These are phyloP conservation scores for Phytophthora tubulina DNA, from an alignment of 352 stramenopile species.

Conservation along the genomic window DNA sequence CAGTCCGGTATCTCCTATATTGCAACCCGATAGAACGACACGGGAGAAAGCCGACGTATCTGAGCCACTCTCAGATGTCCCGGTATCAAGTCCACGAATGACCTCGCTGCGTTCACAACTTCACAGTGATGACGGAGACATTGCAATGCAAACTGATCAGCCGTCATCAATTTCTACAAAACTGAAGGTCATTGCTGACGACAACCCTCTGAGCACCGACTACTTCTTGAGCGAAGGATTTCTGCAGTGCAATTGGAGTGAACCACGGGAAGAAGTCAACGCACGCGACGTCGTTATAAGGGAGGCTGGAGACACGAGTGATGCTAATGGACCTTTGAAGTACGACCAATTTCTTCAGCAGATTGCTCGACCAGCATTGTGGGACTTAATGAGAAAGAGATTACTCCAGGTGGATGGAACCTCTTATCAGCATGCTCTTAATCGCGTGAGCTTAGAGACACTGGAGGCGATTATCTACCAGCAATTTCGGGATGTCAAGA, in stretches of 20 bases:
- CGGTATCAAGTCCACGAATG: not conserved
- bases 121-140: not conserved
- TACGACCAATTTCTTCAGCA: constrained; percentile 41
- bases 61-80: not conserved
- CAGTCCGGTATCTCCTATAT: not conserved
- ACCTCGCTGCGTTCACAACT: not conserved
- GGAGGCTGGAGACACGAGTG: not conserved
- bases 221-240: constrained; percentile 50
- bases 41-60: not conserved
- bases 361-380: constrained; percentile 51
- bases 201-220: constrained; percentile 35
- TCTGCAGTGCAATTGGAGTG: constrained; percentile 39
- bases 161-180: constrained; percentile 12
- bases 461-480: constrained; percentile 61
- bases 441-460: constrained; percentile 49
- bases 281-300: not conserved
- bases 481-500: constrained; percentile 50
- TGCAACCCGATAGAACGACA: not conserved
- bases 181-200: constrained; percentile 21
- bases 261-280: constrained; percentile 5
- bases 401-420: constrained; percentile 43
- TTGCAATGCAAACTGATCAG: not conserved
- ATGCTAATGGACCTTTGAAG: constrained; percentile 6
- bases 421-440: constrained; percentile 38
- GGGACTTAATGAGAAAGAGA: constrained; percentile 61